These are phyloP conservation scores for Aspergillus quadrilineatus DNA, from an alignment of 2,329 filamentous ascomycete species.

Conservation along the genomic window DNA sequence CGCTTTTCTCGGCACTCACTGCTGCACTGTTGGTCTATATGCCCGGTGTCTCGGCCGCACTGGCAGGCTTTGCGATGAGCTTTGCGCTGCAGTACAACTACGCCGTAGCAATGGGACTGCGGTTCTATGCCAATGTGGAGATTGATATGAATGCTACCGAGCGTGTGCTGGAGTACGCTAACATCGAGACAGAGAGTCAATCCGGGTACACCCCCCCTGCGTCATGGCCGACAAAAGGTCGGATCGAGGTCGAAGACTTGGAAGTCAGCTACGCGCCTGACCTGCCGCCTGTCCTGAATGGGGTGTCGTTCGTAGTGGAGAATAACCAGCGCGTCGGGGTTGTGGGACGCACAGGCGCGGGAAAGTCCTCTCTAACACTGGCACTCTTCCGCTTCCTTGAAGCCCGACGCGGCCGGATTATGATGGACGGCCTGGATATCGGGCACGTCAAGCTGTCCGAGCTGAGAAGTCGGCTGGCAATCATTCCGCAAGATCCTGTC, in stretches of 20 bases:
- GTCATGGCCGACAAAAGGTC: slow-evolving; percentile 72
- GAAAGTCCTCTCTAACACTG: slow-evolving; percentile 28
- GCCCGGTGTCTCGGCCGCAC: slow-evolving; percentile 62
- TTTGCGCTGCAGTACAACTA: slow-evolving; percentile 71
- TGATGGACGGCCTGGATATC: slow-evolving; percentile 47
- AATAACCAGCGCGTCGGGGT: slow-evolving; percentile 28
- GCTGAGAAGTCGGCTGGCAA: slow-evolving; percentile 68
- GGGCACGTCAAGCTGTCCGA: slow-evolving; percentile 48
- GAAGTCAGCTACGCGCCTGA: slow-evolving; percentile 70
- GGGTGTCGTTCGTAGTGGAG: slow-evolving; percentile 22
- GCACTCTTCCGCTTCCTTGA: slow-evolving; percentile 29
- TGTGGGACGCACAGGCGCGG: slow-evolving; percentile 31
- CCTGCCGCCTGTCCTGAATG: slow-evolving; percentile 47
- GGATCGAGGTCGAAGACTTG: slow-evolving; percentile 69
- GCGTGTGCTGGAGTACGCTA: slow-evolving; percentile 71
- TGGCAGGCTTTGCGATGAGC: slow-evolving; percentile 73
- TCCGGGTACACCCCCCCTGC: slow-evolving; percentile 63
- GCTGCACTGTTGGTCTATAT: slow-evolving; percentile 64
- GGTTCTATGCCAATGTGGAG: slow-evolving; percentile 69
- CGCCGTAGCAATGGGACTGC: slow-evolving; percentile 66
- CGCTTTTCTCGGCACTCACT: slow-evolving; percentile 66
- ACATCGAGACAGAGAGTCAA: slow-evolving; percentile 65
- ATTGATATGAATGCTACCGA: slow-evolving; percentile 78
- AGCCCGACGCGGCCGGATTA: slow-evolving; percentile 22
- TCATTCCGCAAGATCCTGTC: slow-evolving; percentile 80